Percentiles rank a stretch among this genome's conserved stretches.
Conservation (phyloP, 2,329 filamentous ascomycete genomes). For the Zymoseptoria brevis region DNA sequence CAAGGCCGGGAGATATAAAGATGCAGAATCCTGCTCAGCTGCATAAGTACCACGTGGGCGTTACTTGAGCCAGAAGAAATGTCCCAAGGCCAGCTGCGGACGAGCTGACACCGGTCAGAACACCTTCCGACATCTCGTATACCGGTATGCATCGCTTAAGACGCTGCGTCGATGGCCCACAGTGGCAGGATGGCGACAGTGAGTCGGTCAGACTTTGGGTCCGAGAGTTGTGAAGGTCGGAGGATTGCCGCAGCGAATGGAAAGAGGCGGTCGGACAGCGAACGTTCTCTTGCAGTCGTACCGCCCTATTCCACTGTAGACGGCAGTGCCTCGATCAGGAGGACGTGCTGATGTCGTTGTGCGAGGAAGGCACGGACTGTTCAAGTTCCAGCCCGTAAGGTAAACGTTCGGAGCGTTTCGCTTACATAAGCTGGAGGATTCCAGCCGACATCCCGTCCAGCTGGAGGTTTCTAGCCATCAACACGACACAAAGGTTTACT, state of each 20-base stretch:
- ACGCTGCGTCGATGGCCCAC: no score
- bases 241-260: not conserved
- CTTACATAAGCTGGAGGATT: not conserved
- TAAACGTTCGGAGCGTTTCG: no score
- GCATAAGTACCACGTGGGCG: not conserved
- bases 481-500: not conserved
- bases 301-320: no score
- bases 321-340: no score
- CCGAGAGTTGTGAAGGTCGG: not conserved
- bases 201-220: not conserved
- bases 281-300: not conserved
- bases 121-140: no score
- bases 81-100: not conserved
- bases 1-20: not conserved
- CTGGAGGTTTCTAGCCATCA: no score
- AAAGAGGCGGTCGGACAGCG: no score
- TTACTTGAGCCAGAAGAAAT: not conserved
- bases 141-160: no score
- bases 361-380: not conserved
- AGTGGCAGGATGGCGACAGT: no score
- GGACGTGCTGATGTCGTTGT: no score
- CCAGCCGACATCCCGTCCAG: no score
- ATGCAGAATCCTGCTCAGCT: not conserved
- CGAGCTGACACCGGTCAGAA: not conserved
- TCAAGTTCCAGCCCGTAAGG: no score